Evolutionary conservation across 495 filamentous ascomycete genomes (phyloP).

Genomic region (Penicillium parvum): DNA sequence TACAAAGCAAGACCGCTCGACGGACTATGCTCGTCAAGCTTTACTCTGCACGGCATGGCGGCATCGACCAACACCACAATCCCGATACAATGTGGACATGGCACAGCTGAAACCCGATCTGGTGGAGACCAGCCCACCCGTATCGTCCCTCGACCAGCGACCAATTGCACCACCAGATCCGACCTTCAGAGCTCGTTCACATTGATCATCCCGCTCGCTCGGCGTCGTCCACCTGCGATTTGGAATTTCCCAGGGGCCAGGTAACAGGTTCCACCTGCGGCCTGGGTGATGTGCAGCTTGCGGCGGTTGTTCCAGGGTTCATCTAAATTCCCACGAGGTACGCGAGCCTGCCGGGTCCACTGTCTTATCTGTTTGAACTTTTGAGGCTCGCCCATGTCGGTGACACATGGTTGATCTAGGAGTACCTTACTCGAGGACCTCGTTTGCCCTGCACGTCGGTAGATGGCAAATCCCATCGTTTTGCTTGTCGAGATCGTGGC

Average conservation of each 20-base stretch:
- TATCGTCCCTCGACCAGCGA: background rate
- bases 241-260: slow-evolving; percentile 7
- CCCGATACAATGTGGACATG: slow-evolving; percentile 13
- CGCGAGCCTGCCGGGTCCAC: background rate
- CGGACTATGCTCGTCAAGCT: slow-evolving; percentile 4
- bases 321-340: too few relatives aligned
- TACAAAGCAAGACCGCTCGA: too few relatives aligned
- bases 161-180: slow-evolving; percentile 14
- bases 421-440: too few relatives aligned
- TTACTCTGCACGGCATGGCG: slow-evolving; percentile 2
- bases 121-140: slow-evolving; percentile 12
- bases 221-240: slow-evolving; percentile 8
- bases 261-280: background rate
- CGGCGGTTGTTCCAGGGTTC: background rate
- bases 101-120: slow-evolving; percentile 19
- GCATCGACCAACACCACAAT: slow-evolving; percentile 2
- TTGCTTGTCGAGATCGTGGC: too few relatives aligned
- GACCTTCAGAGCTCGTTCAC: background rate
- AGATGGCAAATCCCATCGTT: too few relatives aligned
- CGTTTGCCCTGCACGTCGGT: too few relatives aligned
- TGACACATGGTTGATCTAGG: too few relatives aligned
- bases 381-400: background rate
- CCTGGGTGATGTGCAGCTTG: background rate
- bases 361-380: background rate
- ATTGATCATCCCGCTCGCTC: background rate